Base-by-base conservation (phyloP, 2,329 filamentous ascomycete genomes). In the Exophiala lecanii-corni region DNA sequence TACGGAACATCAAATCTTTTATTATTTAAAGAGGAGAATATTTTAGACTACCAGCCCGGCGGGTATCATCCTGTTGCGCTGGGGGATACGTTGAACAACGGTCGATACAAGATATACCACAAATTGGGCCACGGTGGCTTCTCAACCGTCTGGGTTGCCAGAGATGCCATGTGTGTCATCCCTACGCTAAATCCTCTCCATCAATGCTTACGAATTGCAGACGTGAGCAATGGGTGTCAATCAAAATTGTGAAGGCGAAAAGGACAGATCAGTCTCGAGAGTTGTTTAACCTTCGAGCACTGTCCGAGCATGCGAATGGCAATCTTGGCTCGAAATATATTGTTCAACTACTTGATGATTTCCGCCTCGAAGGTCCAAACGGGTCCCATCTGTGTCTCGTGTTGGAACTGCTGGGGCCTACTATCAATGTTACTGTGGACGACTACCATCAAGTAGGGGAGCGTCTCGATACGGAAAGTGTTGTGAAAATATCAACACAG, bases 61-160 rank as follows among this genome's bases (percentile, higher is more conserved):
- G 55, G 64, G 9, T 65, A 61, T 43, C 60, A 67, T 43, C 61
- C 63, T 21, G 50, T 65, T 12, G 40, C 41, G 2, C 49, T 68
- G 1, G 62, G 58, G 12, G 56, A 63, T 39, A 39, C 13, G 9
- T 50, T 66, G 7, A 49, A 54, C 17, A 18, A 56, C 19, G 58
- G 50, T 12, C 56, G 61, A 35, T 69, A 67, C 42, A 59, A 56
- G 39, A 49, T 69, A 17, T 31, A 64, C 2, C 60, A 64, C 45
- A 69, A 67, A 50, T 36, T 68, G 31, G 64, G 62, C 15, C 59
- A 53, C 51, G 64, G 62, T 42, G 58, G 58, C 1, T 63, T 57
- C 45, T 61, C 63, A 5, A 65, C 61, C 5, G 59, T 65, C 25
- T 67, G 63, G 63, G 53, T 56, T 36, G 59, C 57, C 17, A 61